Base-by-base conservation (phyloP, 441 rosid genomes). In the Pelargonium myrrhifolium region DNA sequence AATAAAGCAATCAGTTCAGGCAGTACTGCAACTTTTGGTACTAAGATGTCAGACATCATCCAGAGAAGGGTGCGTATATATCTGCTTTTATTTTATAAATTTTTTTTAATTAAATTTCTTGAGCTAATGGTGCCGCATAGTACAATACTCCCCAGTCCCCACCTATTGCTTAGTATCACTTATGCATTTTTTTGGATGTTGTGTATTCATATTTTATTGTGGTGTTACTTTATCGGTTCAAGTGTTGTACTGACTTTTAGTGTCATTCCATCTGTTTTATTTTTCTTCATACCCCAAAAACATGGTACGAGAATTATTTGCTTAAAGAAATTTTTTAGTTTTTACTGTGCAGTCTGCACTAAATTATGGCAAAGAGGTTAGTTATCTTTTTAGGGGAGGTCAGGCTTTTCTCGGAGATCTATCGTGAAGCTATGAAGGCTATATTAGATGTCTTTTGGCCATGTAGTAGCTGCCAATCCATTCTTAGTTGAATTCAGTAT, bases 31-130 rank as follows among this genome's bases (percentile, higher is more conserved):
- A 76, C 76, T 72, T 67, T 78, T 73, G 88, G 84, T 65, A 68
- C 79, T 40, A 84, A 83, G 86, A 86, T 92, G 92, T 83, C 99
- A 56, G 97, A 88, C 67, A 75, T 68, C 71, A 79, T 92, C 73
- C 99, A 89, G 75, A 89, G 89, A 81, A 87, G 89, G 96, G 99
- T 95, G 85, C 73, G n/a, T n/a, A n/a, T n/a, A n/a, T n/a, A n/a
- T n/a, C n/a, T n/a, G n/a, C n/a, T n/a, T n/a, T n/a, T n/a, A n/a
- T n/a, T n/a, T n/a, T n/a, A n/a, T n/a, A n/a, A n/a, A n/a, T n/a
- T n/a, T n/a, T n/a, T n/a, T n/a, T n/a, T n/a, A n/a, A n/a, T n/a
- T n/a, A n/a, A n/a, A n/a, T 3, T 28, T 62, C 22, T 14, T n/a
- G 45, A 31, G 22, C 5, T 35, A 62, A 62, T 28, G 22, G 12